Conservation (phyloP, 2,329 filamentous ascomycete species). For the Aureobasidium zeae region DNA sequence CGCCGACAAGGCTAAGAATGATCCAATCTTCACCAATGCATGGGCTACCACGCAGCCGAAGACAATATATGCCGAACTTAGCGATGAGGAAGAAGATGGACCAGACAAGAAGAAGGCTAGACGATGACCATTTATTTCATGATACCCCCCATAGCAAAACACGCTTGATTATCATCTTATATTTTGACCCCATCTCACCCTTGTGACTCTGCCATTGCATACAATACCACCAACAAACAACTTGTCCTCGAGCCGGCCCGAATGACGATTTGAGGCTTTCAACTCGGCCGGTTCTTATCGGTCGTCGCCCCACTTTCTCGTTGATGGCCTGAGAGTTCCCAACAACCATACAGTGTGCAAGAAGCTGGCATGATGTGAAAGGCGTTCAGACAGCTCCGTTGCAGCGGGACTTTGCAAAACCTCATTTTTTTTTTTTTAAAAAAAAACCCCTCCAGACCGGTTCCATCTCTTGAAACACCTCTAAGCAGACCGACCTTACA, state of each 20-base stretch:
- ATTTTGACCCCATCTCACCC: no score
- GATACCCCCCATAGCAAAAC: constrained; percentile 7
- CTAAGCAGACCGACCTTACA: background rate
- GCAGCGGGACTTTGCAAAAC: no score
- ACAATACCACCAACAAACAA: no score
- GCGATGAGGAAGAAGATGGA: constrained; percentile 68
- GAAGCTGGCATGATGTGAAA: constrained; percentile 11
- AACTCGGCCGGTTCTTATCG: constrained; percentile 10
- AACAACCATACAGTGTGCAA: constrained; percentile 16
- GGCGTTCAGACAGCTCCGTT: no score
- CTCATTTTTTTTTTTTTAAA: background rate
- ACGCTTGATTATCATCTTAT: background rate
- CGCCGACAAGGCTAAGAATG: constrained; percentile 82
- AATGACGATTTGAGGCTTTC: constrained; percentile 11
- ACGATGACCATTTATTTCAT: no score
- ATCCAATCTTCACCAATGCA: constrained; percentile 88
- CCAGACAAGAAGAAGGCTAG: constrained; percentile 53
- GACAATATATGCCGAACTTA: constrained; percentile 80
- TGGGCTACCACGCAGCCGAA: constrained; percentile 89
- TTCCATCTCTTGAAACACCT: background rate
- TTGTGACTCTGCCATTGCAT: no score
- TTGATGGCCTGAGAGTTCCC: constrained; percentile 11
- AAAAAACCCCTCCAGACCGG: background rate
- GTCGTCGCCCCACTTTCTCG: constrained; percentile 9
- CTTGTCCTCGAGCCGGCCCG: constrained; percentile 15